A percentile compares a stretch with the other conserved stretches of the same genome.
Evolutionary conservation across 2,329 filamentous ascomycete genomes (phyloP).

Genomic region (Neophaeococcomyces mojaviensis): DNA sequence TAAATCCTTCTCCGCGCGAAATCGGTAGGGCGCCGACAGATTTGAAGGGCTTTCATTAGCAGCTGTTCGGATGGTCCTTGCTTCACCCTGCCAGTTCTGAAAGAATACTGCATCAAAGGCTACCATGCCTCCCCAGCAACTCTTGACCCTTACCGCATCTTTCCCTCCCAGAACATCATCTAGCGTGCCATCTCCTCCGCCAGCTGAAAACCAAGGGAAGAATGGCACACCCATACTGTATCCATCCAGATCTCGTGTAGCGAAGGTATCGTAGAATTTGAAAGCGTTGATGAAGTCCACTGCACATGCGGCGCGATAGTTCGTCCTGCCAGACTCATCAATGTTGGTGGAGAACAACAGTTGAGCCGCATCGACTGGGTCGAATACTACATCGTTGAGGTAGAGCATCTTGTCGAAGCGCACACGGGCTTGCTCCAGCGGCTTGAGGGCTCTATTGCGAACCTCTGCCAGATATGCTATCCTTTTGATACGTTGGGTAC

Average conservation of each 20-base stretch:
- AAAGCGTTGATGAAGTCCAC: slow-evolving; percentile 68
- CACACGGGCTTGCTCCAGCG: slow-evolving; percentile 44
- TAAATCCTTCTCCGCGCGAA: slow-evolving; percentile 51
- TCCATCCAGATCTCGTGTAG: slow-evolving; percentile 62
- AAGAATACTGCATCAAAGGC: slow-evolving; percentile 42
- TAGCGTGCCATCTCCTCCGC: slow-evolving; percentile 47
- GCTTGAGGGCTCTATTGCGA: slow-evolving; percentile 61
- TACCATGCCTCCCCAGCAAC: slow-evolving; percentile 72
- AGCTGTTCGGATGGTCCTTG: slow-evolving; percentile 11
- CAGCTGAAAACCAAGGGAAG: slow-evolving; percentile 61
- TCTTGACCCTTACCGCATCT: slow-evolving; percentile 58
- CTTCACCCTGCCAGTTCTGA: slow-evolving; percentile 24
- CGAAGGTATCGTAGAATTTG: slow-evolving; percentile 72
- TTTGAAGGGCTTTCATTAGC: slow-evolving; percentile 15
- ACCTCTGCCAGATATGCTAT: slow-evolving; percentile 66
- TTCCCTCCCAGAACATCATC: slow-evolving; percentile 54
- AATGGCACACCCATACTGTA: slow-evolving; percentile 62
- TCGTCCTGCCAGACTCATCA: slow-evolving; percentile 42
- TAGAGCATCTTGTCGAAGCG: slow-evolving; percentile 52
- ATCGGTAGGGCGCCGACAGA: slow-evolving; percentile 35
- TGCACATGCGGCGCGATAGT: slow-evolving; percentile 64
- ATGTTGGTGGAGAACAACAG: slow-evolving; percentile 56
- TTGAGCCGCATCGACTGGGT: slow-evolving; percentile 52
- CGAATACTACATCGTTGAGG: slow-evolving; percentile 61
- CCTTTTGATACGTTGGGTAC: slow-evolving; percentile 59